Percentiles rank a stretch among this genome's conserved stretches.
These are phyloP conservation scores for Beauveria bassiana DNA, from an alignment of 2,329 filamentous ascomycete genomes.

Conservation along the genomic window DNA sequence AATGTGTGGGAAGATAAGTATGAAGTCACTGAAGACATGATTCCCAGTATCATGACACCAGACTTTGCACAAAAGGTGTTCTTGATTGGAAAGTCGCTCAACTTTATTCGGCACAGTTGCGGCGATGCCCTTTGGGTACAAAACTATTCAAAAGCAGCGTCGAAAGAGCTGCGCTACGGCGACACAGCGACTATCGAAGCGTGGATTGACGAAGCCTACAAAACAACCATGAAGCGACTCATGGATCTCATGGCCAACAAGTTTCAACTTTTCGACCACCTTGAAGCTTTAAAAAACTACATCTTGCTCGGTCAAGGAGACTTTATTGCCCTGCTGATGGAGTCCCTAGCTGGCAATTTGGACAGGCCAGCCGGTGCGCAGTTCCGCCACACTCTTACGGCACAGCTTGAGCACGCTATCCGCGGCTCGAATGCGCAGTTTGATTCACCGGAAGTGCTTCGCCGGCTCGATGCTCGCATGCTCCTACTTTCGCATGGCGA, in stretches of 20 bases:
- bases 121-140: slow-evolving; percentile 93
- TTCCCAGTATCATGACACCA: slow-evolving; percentile 85
- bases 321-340: slow-evolving; percentile 95
- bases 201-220: slow-evolving; percentile 96
- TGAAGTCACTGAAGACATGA: slow-evolving; percentile 73
- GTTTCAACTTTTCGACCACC: slow-evolving; percentile 88
- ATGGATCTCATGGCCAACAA: slow-evolving; percentile 92
- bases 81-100: slow-evolving; percentile 92
- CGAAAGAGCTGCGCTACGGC: slow-evolving; percentile 84
- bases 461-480: slow-evolving; percentile 94
- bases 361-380: slow-evolving; percentile 94
- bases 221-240: slow-evolving; percentile 91
- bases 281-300: slow-evolving; percentile 88
- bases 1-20: slow-evolving; percentile 99
- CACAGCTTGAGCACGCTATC: slow-evolving; percentile 96
- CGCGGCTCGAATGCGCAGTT: slow-evolving; percentile 95
- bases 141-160: slow-evolving; percentile 85
- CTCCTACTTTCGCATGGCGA: slow-evolving; percentile 92
- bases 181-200: slow-evolving; percentile 86
- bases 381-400: slow-evolving; percentile 92
- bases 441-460: slow-evolving; percentile 83
- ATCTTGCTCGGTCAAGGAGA: slow-evolving; percentile 91
- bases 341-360: slow-evolving; percentile 84
- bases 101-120: slow-evolving; percentile 95
- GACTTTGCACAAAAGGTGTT: slow-evolving; percentile 97